Percentiles rank a stretch among this genome's conserved stretches.
phyloP scores from a whole-genome alignment of 257 asterid genomes.

The Solanum gandarillasii region DNA sequence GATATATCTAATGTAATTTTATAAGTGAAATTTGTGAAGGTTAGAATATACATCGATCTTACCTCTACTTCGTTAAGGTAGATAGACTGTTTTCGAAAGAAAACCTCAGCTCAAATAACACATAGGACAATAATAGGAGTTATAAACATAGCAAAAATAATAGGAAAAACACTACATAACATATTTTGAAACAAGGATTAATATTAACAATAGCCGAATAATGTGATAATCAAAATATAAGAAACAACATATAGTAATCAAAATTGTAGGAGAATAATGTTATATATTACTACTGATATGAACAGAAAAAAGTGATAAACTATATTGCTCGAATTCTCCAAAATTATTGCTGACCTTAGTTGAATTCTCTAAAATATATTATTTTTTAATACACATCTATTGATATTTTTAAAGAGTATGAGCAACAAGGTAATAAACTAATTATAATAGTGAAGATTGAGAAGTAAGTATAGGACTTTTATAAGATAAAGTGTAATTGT shows the following conservation, averaged over 20 bases:
- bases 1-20: not conserved
- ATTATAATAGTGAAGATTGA: not conserved
- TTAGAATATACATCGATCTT: not conserved
- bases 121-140: not conserved
- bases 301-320: not conserved
- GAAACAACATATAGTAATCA: not conserved
- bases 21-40: not conserved
- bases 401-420: not conserved
- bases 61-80: not conserved
- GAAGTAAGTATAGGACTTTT: not conserved
- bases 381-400: not conserved
- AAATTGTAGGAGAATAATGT: not conserved
- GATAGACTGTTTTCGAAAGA: not conserved
- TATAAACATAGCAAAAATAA: not conserved
- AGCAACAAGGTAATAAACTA: not conserved
- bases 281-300: not conserved
- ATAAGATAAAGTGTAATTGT: not conserved
- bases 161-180: not conserved
- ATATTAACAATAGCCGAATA: not conserved
- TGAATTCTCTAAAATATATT: not conserved
- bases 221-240: not conserved
- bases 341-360: not conserved
- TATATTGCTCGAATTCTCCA: not conserved
- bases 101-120: not conserved
- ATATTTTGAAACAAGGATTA: not conserved